Evolutionary conservation across 257 asterid genomes (phyloP).

Genomic region (Solanum sitiens): DNA sequence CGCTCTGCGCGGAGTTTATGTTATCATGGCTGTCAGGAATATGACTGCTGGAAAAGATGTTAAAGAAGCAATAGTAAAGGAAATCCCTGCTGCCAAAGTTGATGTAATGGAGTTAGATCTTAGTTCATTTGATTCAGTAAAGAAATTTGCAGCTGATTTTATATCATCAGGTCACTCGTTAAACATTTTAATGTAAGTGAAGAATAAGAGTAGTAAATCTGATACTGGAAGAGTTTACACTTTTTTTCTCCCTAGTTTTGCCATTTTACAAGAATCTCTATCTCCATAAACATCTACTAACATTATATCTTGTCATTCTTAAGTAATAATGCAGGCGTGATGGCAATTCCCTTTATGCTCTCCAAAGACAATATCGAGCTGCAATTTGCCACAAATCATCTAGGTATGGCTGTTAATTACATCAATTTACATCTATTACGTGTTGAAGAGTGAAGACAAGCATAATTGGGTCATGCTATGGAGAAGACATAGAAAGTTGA

Average conservation of each 20-base stretch:
- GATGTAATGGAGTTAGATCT: conserved; percentile 78
- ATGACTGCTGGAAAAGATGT: conserved; percentile 43
- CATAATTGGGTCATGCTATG: not conserved
- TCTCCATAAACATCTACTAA: not conserved
- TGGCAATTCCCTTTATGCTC: conserved; percentile 61
- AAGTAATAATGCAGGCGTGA: conserved; percentile 90
- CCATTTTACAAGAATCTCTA: not conserved
- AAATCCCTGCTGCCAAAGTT: conserved; percentile 57
- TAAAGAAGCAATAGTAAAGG: conserved; percentile 37
- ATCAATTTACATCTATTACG: too few species aligned
- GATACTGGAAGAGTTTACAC: not conserved
- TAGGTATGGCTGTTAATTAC: conserved; percentile 37
- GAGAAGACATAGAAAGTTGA: not conserved
- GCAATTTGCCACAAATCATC: conserved; percentile 81
- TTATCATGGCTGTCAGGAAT: conserved; percentile 66
- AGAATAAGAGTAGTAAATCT: not conserved
- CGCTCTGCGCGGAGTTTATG: conserved; percentile 67
- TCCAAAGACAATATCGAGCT: conserved; percentile 70
- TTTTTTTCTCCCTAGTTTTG: too few species aligned
- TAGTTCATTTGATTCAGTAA: conserved; percentile 58
- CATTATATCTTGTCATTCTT: conserved; percentile 5
- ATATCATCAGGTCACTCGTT: conserved; percentile 50
- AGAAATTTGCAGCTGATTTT: conserved; percentile 52
- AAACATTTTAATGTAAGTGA: conserved; percentile 66
- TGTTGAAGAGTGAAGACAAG: not conserved